phyloP scores from a whole-genome alignment of 371 early-diverging fungal species.

The Mucor circinelloides region DNA sequence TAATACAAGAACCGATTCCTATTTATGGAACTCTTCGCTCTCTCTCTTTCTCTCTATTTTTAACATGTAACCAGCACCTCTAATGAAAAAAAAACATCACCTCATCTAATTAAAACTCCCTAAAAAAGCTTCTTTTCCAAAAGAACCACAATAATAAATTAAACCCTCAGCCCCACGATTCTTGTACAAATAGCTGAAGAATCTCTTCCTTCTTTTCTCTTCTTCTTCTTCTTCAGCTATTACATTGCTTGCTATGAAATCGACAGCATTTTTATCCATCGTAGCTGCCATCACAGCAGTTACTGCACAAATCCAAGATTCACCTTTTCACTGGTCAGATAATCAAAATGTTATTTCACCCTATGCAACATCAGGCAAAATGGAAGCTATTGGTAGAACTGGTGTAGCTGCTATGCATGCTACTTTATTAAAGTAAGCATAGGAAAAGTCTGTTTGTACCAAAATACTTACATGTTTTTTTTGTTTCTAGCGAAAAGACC shows the following conservation, averaged over 20 bases:
- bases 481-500: conserved; percentile 36
- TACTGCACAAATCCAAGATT: conserved; percentile 9
- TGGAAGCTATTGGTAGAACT: conserved; percentile 50
- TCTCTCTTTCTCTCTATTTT: background rate
- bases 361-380: conserved; percentile 43
- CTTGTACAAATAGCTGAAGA: background rate
- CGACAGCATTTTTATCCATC: conserved; percentile 17
- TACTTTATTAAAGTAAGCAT: conserved; percentile 37
- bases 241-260: conserved; percentile 11
- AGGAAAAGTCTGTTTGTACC: no score
- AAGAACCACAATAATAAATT: background rate
- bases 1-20: background rate
- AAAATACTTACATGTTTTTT: background rate
- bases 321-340: conserved; percentile 42
- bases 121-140: background rate
- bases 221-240: conserved; percentile 2
- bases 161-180: conserved; percentile 7
- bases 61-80: background rate
- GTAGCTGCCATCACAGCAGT: conserved; percentile 8
- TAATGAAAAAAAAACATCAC: conserved; percentile 5
- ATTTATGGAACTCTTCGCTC: background rate
- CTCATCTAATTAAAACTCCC: conserved; percentile 10
- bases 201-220: background rate
- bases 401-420: conserved; percentile 57
- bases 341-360: conserved; percentile 40